These are phyloP conservation scores for Globisporangium cystogenes DNA, from an alignment of 352 stramenopile species.

Conservation along the genomic window DNA sequence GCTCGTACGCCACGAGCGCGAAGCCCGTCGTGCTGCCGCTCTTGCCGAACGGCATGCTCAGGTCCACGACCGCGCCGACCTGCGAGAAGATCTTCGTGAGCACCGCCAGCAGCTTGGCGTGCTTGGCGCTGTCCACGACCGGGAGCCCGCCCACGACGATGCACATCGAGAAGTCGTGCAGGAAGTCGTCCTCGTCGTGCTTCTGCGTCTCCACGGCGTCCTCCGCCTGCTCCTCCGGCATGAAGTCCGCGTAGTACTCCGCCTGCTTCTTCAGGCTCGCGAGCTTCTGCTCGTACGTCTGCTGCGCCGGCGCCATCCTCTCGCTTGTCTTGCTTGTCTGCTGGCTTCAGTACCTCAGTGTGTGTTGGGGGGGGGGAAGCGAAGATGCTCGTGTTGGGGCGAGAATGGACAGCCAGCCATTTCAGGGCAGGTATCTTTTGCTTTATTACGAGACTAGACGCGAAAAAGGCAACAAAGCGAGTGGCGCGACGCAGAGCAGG, in stretches of 20 bases:
- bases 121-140: slow-evolving; percentile 68
- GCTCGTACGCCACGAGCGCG: slow-evolving; percentile 80
- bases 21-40: slow-evolving; percentile 66
- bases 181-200: slow-evolving; percentile 72
- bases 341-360: too few relatives aligned
- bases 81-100: slow-evolving; percentile 87
- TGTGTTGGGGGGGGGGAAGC: too few relatives aligned
- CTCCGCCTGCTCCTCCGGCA: slow-evolving; percentile 76
- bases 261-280: slow-evolving; percentile 61
- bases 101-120: slow-evolving; percentile 79
- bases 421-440: background rate
- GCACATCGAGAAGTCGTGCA: slow-evolving; percentile 74
- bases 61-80: slow-evolving; percentile 66
- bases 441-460: background rate
- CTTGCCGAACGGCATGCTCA: slow-evolving; percentile 71
- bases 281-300: slow-evolving; percentile 78
- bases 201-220: slow-evolving; percentile 56
- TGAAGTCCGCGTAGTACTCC: slow-evolving; percentile 72
- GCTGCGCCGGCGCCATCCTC: slow-evolving; percentile 57
- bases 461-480: background rate
- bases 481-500: too few relatives aligned
- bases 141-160: slow-evolving; percentile 79
- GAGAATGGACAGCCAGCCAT: slow-evolving; percentile 4
- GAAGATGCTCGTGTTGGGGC: too few relatives aligned
- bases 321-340: slow-evolving; percentile 6